These are phyloP conservation scores for Podila minutissima DNA, from an alignment of 192 early-diverging fungal genomes.

Conservation along the genomic window DNA sequence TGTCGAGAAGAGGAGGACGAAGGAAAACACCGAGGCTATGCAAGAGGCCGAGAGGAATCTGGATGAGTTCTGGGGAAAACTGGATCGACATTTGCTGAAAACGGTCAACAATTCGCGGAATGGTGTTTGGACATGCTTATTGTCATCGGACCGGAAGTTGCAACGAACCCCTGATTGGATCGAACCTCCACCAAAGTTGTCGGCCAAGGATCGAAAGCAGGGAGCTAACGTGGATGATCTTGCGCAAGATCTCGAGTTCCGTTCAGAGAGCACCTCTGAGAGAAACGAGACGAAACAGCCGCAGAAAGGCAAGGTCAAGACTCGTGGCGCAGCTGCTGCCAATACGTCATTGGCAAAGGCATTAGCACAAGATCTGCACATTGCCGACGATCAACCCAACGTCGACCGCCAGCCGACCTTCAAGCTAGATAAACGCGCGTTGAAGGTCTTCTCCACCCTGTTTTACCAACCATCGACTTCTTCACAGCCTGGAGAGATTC, in stretches of 20 bases:
- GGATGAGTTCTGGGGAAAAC: conserved; percentile 24
- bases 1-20: conserved; percentile 36
- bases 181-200: conserved; percentile 13
- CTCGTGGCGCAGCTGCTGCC: conserved; percentile 10
- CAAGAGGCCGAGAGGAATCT: conserved; percentile 23
- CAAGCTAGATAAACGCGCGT: conserved; percentile 25
- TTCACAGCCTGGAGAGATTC: conserved; percentile 39
- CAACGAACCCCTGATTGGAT: conserved; percentile 39
- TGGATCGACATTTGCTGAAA: conserved; percentile 8
- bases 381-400: background rate
- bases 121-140: conserved; percentile 13
- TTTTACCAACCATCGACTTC: conserved; percentile 22
- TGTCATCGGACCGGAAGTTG: conserved; percentile 12
- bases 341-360: background rate
- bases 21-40: conserved; percentile 33
- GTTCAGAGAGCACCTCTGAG: conserved; percentile 13
- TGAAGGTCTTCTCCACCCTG: conserved; percentile 39
- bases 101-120: conserved; percentile 4
- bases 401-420: conserved; percentile 18
- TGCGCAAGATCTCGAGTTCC: conserved; percentile 7
- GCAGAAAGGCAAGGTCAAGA: conserved; percentile 40
- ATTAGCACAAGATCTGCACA: background rate
- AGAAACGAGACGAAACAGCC: background rate
- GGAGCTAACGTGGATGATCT: conserved; percentile 3
- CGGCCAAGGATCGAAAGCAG: conserved; percentile 15